A percentile compares a stretch with the other conserved stretches of the same genome.
Evolutionary conservation across 768 basidiomycete species (phyloP).

Genomic region (Sporobolomyces phaffii): DNA sequence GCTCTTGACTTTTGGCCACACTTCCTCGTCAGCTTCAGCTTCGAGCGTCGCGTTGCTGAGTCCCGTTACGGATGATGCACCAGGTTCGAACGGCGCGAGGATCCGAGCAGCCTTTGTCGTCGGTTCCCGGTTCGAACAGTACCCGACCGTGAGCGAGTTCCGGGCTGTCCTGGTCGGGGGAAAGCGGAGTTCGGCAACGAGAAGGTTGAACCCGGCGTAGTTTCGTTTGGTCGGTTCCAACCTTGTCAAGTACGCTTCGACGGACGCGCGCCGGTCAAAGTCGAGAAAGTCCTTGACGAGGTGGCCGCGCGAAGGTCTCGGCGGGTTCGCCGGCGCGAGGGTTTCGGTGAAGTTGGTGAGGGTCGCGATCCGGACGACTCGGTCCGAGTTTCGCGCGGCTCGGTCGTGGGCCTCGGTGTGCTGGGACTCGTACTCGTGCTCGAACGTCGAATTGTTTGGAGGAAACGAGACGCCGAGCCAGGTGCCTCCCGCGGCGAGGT

Average conservation of each 20-base stretch:
- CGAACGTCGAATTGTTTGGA: not conserved
- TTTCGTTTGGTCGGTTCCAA: conserved; percentile 28
- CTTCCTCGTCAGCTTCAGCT: conserved; percentile 26
- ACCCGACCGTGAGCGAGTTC: conserved; percentile 12
- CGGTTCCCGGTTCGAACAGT: conserved; percentile 27
- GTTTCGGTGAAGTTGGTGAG: conserved; percentile 43
- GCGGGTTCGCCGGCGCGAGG: conserved; percentile 5
- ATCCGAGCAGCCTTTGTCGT: conserved; percentile 3
- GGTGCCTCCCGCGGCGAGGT: conserved; percentile 45
- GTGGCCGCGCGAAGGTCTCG: conserved; percentile 41
- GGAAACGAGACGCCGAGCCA: conserved; percentile 47
- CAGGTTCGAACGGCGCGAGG: not conserved
- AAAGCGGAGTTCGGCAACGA: conserved; percentile 42
- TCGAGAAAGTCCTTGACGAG: conserved; percentile 44
- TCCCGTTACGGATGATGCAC: conserved; percentile 9
- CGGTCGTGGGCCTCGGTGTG: too few species aligned
- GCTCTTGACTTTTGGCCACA: conserved; percentile 46
- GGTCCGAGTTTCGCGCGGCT: too few species aligned
- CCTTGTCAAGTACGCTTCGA: conserved; percentile 37
- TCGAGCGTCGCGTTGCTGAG: conserved; percentile 37
- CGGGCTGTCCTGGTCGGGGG: not conserved
- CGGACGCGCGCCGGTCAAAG: not conserved
- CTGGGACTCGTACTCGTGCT: not conserved
- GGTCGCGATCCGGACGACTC: conserved; percentile 26
- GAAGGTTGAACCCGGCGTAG: conserved; percentile 48